Evolutionary conservation across 2,329 filamentous ascomycete species (phyloP), one percentile per base, ranked within the genome.

Genomic region (Torrubiella hemipterigena): DNA sequence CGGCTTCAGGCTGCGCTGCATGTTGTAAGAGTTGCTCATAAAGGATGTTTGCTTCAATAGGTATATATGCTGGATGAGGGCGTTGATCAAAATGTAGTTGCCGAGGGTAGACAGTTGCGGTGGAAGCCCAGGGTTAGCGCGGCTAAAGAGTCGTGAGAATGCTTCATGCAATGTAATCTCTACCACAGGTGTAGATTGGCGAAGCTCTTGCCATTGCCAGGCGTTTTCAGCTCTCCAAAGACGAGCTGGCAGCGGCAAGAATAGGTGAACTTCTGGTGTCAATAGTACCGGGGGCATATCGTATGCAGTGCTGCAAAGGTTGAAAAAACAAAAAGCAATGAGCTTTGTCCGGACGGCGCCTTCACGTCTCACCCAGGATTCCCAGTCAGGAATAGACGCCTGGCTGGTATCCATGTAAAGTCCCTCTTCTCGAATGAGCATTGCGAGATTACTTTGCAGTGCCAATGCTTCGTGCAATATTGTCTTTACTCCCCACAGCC

Each of bases 71-170:
- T 84, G 79, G 9, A 83, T 67, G 16, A 85, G 50, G 4, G 77
- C 77, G 44, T 83, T 77, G 4, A 84, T 77, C 20, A 85, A 59
- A 7, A 81, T 68, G 40, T 84, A 82, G 42, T 79, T 79, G 1
- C 77, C 79, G 6, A 81, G 52, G 0, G 73, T 72, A 0, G 70
- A 73, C 34, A 73, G 58, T 27, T 65, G 62, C 1, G 60, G 52
- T 1, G 64, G 63, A 1, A 67, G 56, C 0, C 56, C 58, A 38
- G 69, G 62, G 2, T 59, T 55, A 4, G 60, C 54, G 21, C 72
- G 63, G 17, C 67, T 61, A 21, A 78, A 61, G 0, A 77, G 54
- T 24, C 66, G 56, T 5, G 62, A 61, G 29, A 78, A 65, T 1
- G 69, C 67, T 21, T 77, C 69, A 35, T 71, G 69, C 4, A 77